A percentile compares a stretch with the other conserved stretches of the same genome.
Evolutionary conservation across 176 grass and related monocot genomes (phyloP).

Genomic region (Avena atlantica): DNA sequence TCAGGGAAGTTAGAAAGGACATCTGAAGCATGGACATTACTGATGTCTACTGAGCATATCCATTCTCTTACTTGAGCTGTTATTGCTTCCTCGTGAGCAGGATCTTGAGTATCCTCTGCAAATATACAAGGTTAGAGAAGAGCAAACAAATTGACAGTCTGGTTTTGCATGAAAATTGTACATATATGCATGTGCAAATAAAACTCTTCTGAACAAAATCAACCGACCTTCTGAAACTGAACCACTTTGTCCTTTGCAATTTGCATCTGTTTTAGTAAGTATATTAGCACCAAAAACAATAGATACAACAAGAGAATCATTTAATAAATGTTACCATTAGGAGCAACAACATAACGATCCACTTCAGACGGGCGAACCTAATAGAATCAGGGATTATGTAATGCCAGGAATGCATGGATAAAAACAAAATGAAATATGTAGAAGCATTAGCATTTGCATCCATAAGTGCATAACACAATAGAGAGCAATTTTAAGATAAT

Average conservation of each 20-base stretch:
- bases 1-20: conserved; percentile 82
- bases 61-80: conserved; percentile 72
- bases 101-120: conserved; percentile 96
- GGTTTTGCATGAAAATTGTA: neutral
- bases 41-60: conserved; percentile 65
- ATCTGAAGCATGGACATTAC: conserved; percentile 66
- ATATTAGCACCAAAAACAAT: conserved; percentile 51
- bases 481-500: conserved; percentile 14
- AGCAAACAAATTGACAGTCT: neutral
- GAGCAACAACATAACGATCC: conserved; percentile 81
- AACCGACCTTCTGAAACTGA: conserved; percentile 80
- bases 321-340: conserved; percentile 66
- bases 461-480: neutral
- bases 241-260: conserved; percentile 54
- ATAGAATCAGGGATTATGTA: conserved; percentile 34
- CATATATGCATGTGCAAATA: conserved; percentile 26
- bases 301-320: conserved; percentile 28
- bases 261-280: conserved; percentile 51
- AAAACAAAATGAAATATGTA: conserved; percentile 15
- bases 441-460: neutral
- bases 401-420: conserved; percentile 20
- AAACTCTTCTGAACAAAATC: conserved; percentile 34
- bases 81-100: conserved; percentile 75
- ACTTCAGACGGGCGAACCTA: conserved; percentile 75
- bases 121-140: conserved; percentile 39